Conservation (phyloP, 1,284 basidiomycete species). For the Rhodofomes roseus region DNA sequence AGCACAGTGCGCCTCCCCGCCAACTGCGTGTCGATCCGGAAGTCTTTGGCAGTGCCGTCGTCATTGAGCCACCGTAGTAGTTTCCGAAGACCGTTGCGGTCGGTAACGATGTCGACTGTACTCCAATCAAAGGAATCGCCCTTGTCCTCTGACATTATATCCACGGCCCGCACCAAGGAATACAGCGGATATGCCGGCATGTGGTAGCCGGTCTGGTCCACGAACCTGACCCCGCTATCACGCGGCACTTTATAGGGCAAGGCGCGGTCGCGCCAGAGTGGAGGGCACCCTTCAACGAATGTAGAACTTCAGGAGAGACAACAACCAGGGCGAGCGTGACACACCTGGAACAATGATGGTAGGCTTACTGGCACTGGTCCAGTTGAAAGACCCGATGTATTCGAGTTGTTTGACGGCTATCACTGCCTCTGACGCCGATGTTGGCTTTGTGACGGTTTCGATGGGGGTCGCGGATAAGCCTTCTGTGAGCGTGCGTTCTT, state of each 20-base stretch:
- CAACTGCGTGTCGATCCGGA: constrained; percentile 55
- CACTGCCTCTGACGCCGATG: not conserved
- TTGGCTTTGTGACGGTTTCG: constrained; percentile 6
- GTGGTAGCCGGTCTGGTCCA: constrained; percentile 49
- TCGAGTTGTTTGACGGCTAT: constrained; percentile 29
- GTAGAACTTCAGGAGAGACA: constrained; percentile 21
- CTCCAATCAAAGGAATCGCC: constrained; percentile 39
- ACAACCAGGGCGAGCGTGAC: constrained; percentile 4
- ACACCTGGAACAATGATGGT: constrained; percentile 58
- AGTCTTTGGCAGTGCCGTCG: constrained; percentile 33
- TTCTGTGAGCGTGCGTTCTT: constrained; percentile 12
- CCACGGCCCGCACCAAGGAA: constrained; percentile 48
- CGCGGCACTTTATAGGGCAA: constrained; percentile 44
- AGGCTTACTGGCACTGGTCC: constrained; percentile 38
- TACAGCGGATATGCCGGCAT: constrained; percentile 38
- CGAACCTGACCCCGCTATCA: constrained; percentile 40
- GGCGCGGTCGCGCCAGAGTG: constrained; percentile 41
- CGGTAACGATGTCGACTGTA: constrained; percentile 50
- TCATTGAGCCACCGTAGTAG: constrained; percentile 49
- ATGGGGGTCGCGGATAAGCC: constrained; percentile 5
- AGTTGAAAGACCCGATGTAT: constrained; percentile 55
- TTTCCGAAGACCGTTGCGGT: constrained; percentile 55
- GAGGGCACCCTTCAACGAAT: constrained; percentile 51
- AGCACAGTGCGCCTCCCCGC: constrained; percentile 49
- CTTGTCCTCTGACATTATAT: constrained; percentile 32